These are phyloP conservation scores for Filosporella fistucella DNA, from an alignment of 495 filamentous ascomycete genomes.

Conservation along the genomic window DNA sequence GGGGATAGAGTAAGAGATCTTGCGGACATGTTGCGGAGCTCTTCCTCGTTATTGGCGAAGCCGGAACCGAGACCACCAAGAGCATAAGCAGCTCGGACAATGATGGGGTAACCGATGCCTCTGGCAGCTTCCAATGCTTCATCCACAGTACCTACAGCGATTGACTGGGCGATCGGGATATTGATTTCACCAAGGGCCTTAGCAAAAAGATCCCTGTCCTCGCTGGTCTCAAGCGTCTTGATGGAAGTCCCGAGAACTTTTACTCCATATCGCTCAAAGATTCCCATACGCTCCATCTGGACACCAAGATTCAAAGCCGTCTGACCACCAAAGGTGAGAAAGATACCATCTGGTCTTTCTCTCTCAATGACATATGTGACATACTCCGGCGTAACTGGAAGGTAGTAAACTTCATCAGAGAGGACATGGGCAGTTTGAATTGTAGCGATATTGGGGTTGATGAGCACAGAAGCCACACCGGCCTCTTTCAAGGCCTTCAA, in stretches of 20 bases:
- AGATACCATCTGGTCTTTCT: constrained; percentile 94
- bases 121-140: constrained; percentile 84
- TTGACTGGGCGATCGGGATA: constrained; percentile 94
- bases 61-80: constrained; percentile 93
- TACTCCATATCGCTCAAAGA: constrained; percentile 92
- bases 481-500: constrained; percentile 97
- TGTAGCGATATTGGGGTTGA: constrained; percentile 98
- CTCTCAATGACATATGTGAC: constrained; percentile 95
- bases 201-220: constrained; percentile 93
- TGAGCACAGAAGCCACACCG: constrained; percentile 89
- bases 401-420: constrained; percentile 97
- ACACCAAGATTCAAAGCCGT: constrained; percentile 95
- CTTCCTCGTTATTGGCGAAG: constrained; percentile 92
- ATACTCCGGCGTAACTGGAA: constrained; percentile 93
- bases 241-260: constrained; percentile 93
- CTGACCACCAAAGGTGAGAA: constrained; percentile 95
- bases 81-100: constrained; percentile 93
- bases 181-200: constrained; percentile 87
- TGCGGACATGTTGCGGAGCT: constrained; percentile 87
- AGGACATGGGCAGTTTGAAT: constrained; percentile 96
- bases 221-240: constrained; percentile 87
- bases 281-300: constrained; percentile 92
- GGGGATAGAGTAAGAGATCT: constrained; percentile 91
- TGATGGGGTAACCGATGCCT: constrained; percentile 90
- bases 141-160: constrained; percentile 85